Evolutionary conservation across 139 green algal genomes (phyloP).

Genomic region (Pleodorina starrii): DNA sequence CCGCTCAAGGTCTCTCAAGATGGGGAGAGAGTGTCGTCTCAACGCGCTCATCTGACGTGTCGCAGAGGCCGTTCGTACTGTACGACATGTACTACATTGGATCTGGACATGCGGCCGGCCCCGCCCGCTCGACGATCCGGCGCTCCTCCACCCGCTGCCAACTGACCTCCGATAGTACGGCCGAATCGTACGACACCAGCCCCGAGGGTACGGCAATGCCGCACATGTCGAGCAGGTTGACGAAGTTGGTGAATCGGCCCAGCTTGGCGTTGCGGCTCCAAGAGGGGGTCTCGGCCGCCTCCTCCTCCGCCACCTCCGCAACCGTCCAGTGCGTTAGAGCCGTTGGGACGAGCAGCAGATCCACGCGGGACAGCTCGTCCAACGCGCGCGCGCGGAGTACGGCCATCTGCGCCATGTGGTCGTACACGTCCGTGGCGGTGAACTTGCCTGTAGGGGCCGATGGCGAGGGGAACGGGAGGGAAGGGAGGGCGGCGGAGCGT

Average conservation of each 20-base stretch:
- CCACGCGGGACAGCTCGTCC: slow-evolving; percentile 64
- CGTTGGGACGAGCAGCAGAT: slow-evolving; percentile 85
- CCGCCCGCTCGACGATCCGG: too few species aligned
- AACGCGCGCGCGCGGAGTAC: slow-evolving; percentile 56
- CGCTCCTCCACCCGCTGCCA: too few species aligned
- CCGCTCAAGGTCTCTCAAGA: too few species aligned
- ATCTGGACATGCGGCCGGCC: too few species aligned
- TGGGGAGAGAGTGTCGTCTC: too few species aligned
- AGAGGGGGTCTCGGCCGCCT: slow-evolving; percentile 42
- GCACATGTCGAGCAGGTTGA: slow-evolving; percentile 88
- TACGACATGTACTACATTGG: too few species aligned
- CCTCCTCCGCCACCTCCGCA: slow-evolving; percentile 65
- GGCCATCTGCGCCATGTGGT: slow-evolving; percentile 62
- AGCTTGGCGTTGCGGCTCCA: slow-evolving; percentile 81
- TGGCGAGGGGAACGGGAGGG: not conserved
- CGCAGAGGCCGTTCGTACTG: too few species aligned
- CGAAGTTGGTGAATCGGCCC: slow-evolving; percentile 89
- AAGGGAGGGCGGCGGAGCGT: too few species aligned
- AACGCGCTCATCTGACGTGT: too few species aligned
- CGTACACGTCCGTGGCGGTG: slow-evolving; percentile 75
- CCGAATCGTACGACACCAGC: slow-evolving; percentile 61
- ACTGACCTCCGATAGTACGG: not conserved
- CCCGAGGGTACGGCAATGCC: slow-evolving; percentile 79
- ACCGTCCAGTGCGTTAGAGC: slow-evolving; percentile 81
- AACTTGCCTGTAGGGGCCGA: slow-evolving; percentile 58